Conservation (phyloP, 768 basidiomycete genomes). For the Trichaptum fuscoviolaceum region DNA sequence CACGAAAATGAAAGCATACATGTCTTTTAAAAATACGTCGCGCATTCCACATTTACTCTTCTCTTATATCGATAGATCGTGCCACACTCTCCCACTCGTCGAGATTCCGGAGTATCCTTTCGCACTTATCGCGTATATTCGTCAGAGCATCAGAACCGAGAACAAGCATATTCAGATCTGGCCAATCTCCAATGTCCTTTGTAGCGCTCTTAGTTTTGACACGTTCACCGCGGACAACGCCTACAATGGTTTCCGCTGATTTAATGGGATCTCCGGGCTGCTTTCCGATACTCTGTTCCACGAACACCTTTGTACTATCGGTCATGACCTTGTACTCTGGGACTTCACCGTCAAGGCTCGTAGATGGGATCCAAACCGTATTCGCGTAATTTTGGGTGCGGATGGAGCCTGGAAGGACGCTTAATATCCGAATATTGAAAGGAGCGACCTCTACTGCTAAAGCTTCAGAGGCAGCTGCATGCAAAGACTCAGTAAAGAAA, state of each 20-base stretch:
- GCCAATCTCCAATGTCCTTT: constrained; percentile 15
- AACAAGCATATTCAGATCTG: constrained; percentile 17
- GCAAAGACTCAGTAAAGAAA: constrained; percentile 11
- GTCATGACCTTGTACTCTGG: constrained; percentile 18
- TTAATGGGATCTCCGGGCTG: constrained; percentile 35
- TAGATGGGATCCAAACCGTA: background rate
- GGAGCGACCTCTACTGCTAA: constrained; percentile 21
- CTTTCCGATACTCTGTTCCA: constrained; percentile 17
- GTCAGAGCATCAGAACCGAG: constrained; percentile 21
- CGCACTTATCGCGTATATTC: constrained; percentile 16
- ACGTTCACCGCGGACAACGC: constrained; percentile 26
- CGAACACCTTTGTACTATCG: constrained; percentile 21
- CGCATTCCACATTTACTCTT: background rate
- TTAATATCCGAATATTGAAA: constrained; percentile 23
- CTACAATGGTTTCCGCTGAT: constrained; percentile 29
- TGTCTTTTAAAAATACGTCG: background rate
- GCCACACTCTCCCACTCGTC: constrained; percentile 18
- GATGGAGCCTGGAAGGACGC: constrained; percentile 23
- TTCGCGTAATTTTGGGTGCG: constrained; percentile 16
- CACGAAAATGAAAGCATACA: background rate
- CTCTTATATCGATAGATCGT: background rate
- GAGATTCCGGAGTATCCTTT: constrained; percentile 9
- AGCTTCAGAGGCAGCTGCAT: constrained; percentile 18
- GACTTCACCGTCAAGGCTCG: constrained; percentile 2
- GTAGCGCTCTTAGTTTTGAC: constrained; percentile 15